These are phyloP conservation scores for Neonectria sp. DNA, from an alignment of 2,329 filamentous ascomycete species.

Conservation along the genomic window DNA sequence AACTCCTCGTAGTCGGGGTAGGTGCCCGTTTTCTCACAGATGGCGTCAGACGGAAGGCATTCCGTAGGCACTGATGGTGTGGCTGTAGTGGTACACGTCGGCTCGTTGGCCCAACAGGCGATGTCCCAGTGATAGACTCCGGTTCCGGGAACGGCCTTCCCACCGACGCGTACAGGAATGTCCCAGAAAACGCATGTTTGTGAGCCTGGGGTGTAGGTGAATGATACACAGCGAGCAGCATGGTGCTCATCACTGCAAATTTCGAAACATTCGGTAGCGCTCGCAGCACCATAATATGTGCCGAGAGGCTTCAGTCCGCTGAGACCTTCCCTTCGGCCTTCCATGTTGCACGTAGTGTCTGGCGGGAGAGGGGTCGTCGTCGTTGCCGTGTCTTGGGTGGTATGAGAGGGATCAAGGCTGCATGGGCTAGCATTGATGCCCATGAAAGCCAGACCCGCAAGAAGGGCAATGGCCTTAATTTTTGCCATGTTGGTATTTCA, in stretches of 20 bases:
- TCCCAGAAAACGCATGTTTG: conserved; percentile 12
- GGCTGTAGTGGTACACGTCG: not conserved
- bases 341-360: conserved; percentile 7
- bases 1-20: conserved; percentile 9
- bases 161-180: not conserved
- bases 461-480: no score
- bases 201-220: conserved; percentile 4
- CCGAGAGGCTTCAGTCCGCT: conserved; percentile 5
- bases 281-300: not conserved
- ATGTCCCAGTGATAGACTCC: conserved; percentile 20
- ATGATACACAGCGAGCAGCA: conserved; percentile 5
- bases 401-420: not conserved
- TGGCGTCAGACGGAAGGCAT: conserved; percentile 6
- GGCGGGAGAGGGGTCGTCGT: not conserved
- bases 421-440: not conserved
- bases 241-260: conserved; percentile 11
- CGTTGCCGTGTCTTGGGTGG: not conserved
- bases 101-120: conserved; percentile 7
- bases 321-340: not conserved
- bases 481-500: no score
- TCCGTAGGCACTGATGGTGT: not conserved
- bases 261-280: not conserved
- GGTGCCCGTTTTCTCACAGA: not conserved
- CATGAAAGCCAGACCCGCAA: no score
- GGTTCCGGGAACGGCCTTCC: not conserved